Evolutionary conservation across 108 stramenopile genomes (phyloP), one percentile per base, ranked within the genome.

Genomic region (Stephanodiscus minutulus): DNA sequence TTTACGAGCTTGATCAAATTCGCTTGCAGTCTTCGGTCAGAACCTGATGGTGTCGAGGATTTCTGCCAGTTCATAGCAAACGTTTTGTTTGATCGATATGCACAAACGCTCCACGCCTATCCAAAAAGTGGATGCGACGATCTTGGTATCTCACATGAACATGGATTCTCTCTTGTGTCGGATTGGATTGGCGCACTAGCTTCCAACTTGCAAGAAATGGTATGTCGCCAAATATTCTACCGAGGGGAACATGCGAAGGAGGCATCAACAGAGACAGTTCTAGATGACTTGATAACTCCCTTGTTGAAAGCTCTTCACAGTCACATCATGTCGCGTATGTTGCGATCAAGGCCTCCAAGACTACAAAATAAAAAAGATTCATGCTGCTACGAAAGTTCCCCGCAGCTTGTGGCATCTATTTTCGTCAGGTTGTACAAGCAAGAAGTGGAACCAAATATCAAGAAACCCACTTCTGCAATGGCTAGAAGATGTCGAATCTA

Each of bases 401-500:
- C 52, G 3, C 55, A 63, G 35, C 27, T 64, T 44, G 52, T 79
- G 49, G 71, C 72, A 15, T 73, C 60, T 50, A 39, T 66, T 47
- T 79, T 73, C 31, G 48, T 63, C 15, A 60, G 70, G 31, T 52
- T 78, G 33, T 71, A 65, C 60, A 78, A 67, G 39, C 56, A 78
- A 72, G 77, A 78, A 36, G 66, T 66, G 18, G 54, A 48, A 10
- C 66, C 61, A 13, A 59, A 72, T 55, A 48, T 72, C 17, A 66
- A 20, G 28, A 78, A 78, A 47, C 66, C 77, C 44, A 67, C 70
- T 25, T 70, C 39, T 15, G 13, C 44, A 6, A 78, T 72, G 66
- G 67, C 77, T 20, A 66, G 77, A 53, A 77, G 39, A 50, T 77
- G 76, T 68, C 39, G 46, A 56, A 66, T 78, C n/a, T 78, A 78